phyloP scores from a whole-genome alignment of 176 grass and related monocot genomes.

The bread wheat (Triticum aestivum) region DNA sequence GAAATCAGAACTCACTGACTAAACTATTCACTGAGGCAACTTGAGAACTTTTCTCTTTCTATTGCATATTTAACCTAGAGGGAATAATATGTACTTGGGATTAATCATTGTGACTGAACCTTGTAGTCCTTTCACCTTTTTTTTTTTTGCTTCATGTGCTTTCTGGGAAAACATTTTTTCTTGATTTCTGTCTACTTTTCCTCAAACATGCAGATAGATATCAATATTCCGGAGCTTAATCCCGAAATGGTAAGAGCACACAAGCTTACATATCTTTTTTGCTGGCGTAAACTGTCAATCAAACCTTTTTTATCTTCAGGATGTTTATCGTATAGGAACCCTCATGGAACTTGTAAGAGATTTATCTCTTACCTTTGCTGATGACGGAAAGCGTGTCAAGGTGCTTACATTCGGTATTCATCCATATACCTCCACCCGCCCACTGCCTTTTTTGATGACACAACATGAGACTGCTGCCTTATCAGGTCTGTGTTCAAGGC shows the following conservation, averaged over 20 bases:
- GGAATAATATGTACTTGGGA: constrained; percentile 6
- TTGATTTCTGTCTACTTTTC: constrained; percentile 16
- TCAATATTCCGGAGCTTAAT: constrained; percentile 98
- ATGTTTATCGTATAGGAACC: constrained; percentile 98
- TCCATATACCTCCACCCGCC: background rate
- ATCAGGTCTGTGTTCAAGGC: constrained; percentile 96
- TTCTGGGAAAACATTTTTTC: background rate
- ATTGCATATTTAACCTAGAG: background rate
- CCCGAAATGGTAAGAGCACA: constrained; percentile 83
- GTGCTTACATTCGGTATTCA: constrained; percentile 39
- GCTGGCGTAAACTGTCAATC: constrained; percentile 7
- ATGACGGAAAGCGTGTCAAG: constrained; percentile 93
- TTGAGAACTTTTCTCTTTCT: constrained; percentile 19
- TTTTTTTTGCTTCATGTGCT: background rate
- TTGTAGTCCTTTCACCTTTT: background rate
- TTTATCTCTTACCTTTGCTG: constrained; percentile 88
- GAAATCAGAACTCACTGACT: background rate
- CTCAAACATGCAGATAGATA: constrained; percentile 70
- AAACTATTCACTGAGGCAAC: background rate
- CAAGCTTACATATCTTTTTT: constrained; percentile 23
- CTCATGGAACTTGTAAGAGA: constrained; percentile 96
- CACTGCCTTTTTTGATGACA: constrained; percentile 2
- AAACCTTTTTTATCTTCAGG: constrained; percentile 44
- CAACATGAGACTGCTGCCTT: background rate
- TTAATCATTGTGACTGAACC: constrained; percentile 11